Base-by-base conservation (phyloP, 306 rosid genomes). In the Senna siamea region DNA sequence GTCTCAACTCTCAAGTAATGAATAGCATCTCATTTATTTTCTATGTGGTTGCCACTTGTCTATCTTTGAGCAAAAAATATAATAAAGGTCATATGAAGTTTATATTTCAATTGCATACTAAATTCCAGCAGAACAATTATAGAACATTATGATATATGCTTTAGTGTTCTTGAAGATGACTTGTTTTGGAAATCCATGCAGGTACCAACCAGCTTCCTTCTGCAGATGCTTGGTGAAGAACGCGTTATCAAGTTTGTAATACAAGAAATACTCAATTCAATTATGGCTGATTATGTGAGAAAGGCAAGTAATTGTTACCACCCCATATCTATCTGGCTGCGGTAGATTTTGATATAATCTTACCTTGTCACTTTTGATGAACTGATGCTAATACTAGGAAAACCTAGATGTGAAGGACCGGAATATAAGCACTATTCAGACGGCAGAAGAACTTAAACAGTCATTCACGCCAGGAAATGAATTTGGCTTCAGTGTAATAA, bases 121-220 rank as follows among this genome's bases (percentile, higher is more conserved):
- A 53, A 61, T 74, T 80, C 38, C 52, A 26, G 30, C 30, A 26
- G 30, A 20, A 30, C 55, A 58, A 34, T 30, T 15, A 19, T 63
- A 41, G 22, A 75, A 22, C 67, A 58, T 65, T 37, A 72, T 78
- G 35, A 64, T 51, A 34, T 41, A 43, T 79, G 70, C 41, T 66
- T 66, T 64, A 73, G 37, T 70, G 64, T 54, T 60, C 48, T 73
- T 37, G 62, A 61, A 73, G 68, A 63, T 79, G 75, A 75, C 76
- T 51, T 57, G 72, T 19, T 67, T 38, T 9, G 47, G 22, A 69
- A 46, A 79, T 79, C n/a, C 59, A 40, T 71, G 23, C 82, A 93
- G 98, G 90, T 93, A 32, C 97, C 98, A 5, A 85, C 79, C 59
- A 73, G 81, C 85, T 93, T 88, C 81, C 92, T 93, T 59, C 37